Percentiles rank a stretch among this genome's conserved stretches.
phyloP scores from a whole-genome alignment of 768 basidiomycete species.

The Naematelia aurantialba region DNA sequence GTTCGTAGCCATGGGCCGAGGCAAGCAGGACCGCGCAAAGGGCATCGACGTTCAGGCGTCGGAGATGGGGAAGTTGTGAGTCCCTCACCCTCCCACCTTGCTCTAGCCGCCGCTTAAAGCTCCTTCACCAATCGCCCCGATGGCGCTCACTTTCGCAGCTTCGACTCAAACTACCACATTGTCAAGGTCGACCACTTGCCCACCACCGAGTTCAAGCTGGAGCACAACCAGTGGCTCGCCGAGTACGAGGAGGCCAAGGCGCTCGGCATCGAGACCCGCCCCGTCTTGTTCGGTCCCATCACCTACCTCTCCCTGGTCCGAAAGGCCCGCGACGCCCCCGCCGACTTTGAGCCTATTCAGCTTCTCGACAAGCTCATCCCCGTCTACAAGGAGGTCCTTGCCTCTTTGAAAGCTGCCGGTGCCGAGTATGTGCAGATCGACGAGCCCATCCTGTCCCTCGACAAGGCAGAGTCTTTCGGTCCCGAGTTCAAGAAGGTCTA shows the following conservation, averaged over 20 bases:
- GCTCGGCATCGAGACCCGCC: slow-evolving; percentile 82
- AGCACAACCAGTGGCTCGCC: slow-evolving; percentile 89
- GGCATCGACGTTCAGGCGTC: slow-evolving; percentile 94
- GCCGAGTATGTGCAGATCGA: slow-evolving; percentile 94
- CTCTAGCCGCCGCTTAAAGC: no score
- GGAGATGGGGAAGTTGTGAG: slow-evolving; percentile 99
- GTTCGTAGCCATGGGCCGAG: slow-evolving; percentile 79
- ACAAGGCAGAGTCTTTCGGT: slow-evolving; percentile 70
- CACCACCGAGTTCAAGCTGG: slow-evolving; percentile 85
- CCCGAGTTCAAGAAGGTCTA: slow-evolving; percentile 77
- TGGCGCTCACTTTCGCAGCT: slow-evolving; percentile 57
- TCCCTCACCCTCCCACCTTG: slow-evolving; percentile 21
- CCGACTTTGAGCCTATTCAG: slow-evolving; percentile 84
- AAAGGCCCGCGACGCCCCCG: slow-evolving; percentile 73
- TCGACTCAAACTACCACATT: slow-evolving; percentile 98
- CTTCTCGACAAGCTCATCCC: slow-evolving; percentile 85
- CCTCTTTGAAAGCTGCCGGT: slow-evolving; percentile 87
- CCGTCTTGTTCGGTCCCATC: slow-evolving; percentile 91
- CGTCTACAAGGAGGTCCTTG: slow-evolving; percentile 77
- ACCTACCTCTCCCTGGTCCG: slow-evolving; percentile 94
- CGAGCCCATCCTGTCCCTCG: slow-evolving; percentile 92
- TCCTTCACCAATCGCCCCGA: no score
- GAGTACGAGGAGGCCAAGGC: slow-evolving; percentile 93
- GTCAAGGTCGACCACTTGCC: slow-evolving; percentile 96
- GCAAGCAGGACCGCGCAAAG: slow-evolving; percentile 73